Evolutionary conservation across 2,329 filamentous ascomycete species (phyloP).

Genomic region (Calonectria hawksworthii): DNA sequence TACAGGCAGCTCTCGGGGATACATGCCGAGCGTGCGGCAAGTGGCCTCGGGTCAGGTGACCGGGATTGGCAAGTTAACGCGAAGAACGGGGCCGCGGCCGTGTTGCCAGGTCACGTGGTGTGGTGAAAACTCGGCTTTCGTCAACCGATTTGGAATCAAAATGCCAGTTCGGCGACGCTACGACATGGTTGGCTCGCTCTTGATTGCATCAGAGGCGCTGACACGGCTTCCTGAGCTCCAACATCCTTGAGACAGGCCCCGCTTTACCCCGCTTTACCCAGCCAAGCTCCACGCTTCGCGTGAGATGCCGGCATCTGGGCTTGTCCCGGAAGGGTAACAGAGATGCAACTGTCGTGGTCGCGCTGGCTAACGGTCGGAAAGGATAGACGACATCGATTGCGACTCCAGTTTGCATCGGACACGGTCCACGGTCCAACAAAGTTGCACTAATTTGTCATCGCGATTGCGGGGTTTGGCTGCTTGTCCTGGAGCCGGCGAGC

Average conservation of each 20-base stretch:
- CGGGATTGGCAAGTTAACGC: neutral
- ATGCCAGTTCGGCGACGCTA: neutral
- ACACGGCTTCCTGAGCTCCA: neutral
- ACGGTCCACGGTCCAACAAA: constrained; percentile 7
- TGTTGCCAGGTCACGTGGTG: neutral
- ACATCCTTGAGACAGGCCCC: neutral
- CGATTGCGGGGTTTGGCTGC: neutral
- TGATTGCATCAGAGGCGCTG: neutral
- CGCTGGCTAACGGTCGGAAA: neutral
- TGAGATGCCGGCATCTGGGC: neutral
- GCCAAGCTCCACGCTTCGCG: neutral
- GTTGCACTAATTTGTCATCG: constrained; percentile 13
- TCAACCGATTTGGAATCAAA: neutral
- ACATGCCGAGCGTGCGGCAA: neutral
- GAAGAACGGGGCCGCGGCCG: neutral
- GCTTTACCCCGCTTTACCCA: constrained; percentile 17
- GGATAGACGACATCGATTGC: neutral
- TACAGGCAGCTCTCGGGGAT: neutral
- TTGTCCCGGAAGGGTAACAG: constrained; percentile 7
- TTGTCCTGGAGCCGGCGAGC: neutral
- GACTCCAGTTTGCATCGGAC: neutral
- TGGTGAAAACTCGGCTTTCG: neutral
- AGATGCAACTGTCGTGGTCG: neutral
- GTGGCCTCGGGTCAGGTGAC: constrained; percentile 8
- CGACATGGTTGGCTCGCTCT: neutral